Evolutionary conservation across 2,329 filamentous ascomycete genomes (phyloP).

Genomic region (Albifimbria verrucaria): DNA sequence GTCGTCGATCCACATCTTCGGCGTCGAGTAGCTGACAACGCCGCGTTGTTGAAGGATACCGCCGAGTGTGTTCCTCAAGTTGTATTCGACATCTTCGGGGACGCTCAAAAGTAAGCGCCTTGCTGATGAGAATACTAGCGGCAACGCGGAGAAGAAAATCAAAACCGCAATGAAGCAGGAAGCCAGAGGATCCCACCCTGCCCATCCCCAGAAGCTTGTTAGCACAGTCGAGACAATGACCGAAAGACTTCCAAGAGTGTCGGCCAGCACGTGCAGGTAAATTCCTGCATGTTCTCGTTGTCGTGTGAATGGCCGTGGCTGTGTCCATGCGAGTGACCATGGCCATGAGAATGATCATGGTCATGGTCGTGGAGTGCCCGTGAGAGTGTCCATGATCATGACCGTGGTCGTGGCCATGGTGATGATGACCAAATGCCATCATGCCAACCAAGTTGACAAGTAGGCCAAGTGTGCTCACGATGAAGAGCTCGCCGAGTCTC

Average conservation of each 20-base stretch:
- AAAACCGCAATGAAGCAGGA: conserved; percentile 91
- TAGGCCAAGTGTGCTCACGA: conserved; percentile 83
- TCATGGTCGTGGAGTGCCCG: conserved; percentile 33
- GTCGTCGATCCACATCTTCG: conserved; percentile 92
- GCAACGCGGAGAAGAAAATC: conserved; percentile 89
- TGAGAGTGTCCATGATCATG: conserved; percentile 26
- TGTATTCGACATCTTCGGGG: conserved; percentile 82
- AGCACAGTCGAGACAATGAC: conserved; percentile 89
- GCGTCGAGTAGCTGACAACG: conserved; percentile 80
- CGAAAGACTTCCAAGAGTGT: conserved; percentile 89
- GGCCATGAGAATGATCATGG: conserved; percentile 34
- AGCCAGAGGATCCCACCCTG: conserved; percentile 90
- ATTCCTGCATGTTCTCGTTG: conserved; percentile 98
- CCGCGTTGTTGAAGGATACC: conserved; percentile 80
- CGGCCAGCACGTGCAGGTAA: conserved; percentile 90
- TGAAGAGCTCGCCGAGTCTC: conserved; percentile 78
- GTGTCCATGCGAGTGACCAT: conserved; percentile 38
- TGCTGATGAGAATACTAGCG: conserved; percentile 81
- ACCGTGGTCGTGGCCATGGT: conserved; percentile 42
- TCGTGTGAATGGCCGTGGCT: conserved; percentile 52
- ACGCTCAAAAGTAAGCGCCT: conserved; percentile 80
- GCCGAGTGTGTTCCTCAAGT: conserved; percentile 78
- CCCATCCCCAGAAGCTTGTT: conserved; percentile 85
- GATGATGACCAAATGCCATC: conserved; percentile 73
- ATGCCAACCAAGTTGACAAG: conserved; percentile 91